Evolutionary conservation across 1,139 yeast genomes (phyloP).

Genomic region (Zygoascus meyerae): DNA sequence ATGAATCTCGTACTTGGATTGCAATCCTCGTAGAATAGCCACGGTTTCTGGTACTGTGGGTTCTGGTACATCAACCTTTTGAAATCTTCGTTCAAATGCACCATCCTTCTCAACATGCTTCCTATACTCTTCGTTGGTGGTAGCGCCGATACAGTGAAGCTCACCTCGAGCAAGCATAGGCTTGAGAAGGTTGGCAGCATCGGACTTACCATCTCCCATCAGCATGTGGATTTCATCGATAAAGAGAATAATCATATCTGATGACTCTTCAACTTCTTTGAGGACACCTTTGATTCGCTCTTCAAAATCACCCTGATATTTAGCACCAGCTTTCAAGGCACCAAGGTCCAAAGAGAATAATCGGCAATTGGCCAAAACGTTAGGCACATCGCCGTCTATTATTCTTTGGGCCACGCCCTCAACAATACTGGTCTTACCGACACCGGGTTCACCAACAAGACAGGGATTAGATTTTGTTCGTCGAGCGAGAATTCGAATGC

Average conservation of each 20-base stretch:
- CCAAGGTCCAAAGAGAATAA: conserved; percentile 88
- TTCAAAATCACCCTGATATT: conserved; percentile 97
- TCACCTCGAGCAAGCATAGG: conserved; percentile 97
- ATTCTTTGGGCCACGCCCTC: conserved; percentile 99
- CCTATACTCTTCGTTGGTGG: conserved; percentile 91
- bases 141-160: conserved; percentile 97
- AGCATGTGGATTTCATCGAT: conserved; percentile 98
- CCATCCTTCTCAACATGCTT: conserved; percentile 93
- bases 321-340: conserved; percentile 96
- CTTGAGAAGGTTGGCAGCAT: conserved; percentile 93
- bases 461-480: conserved; percentile 96
- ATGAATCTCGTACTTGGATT: conserved; percentile 92
- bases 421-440: conserved; percentile 95
- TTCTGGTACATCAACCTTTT: conserved; percentile 91
- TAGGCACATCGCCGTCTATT: conserved; percentile 91
- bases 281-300: conserved; percentile 95
- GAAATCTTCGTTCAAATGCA: conserved; percentile 98
- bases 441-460: conserved; percentile 98
- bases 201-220: conserved; percentile 94
- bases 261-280: conserved; percentile 85
- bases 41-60: conserved; percentile 90
- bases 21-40: conserved; percentile 93
- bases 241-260: conserved; percentile 78
- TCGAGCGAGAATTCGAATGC: conserved; percentile 89
- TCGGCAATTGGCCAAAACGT: conserved; percentile 70